Base-by-base conservation (phyloP, 2,329 filamentous ascomycete species). In the Aureobasidium sp. region DNA sequence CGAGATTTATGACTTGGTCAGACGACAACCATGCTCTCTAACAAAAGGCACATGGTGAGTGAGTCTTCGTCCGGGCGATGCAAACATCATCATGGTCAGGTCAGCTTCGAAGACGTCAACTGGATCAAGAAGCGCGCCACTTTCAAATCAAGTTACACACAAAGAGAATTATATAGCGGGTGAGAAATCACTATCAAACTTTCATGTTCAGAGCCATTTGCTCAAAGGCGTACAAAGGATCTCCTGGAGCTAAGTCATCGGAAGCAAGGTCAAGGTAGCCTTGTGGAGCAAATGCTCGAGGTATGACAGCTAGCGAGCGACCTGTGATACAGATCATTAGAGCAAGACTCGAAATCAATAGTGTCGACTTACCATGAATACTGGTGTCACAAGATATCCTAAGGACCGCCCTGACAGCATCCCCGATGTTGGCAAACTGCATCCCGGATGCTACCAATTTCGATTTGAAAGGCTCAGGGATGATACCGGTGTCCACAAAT, bases 401-500 rank as follows among this genome's bases (percentile, higher is more conserved):
- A n/a, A 67, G 37, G 5, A 68, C 63, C 3, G 68, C 68, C 13
- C 41, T 37, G 5, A 64, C 68, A 20, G 64, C 66, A 46, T 71
- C 69, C 20, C 67, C 65, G 3, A 67, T 63, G 5, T 64, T 55
- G 8, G 65, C 66, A n/a, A 68, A 69, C 20, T 66, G 61, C 23
- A 67, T 62, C 0, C 67, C 66, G 3, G 51, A 34, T 0, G 50
- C 41, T 39, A 56, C 61, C 5, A 68, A 53, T 20, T 56, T 57
- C 2, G 64, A 60, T 48, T 65, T 58, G 8, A 64, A 51, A 17
- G 65, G 62, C 6, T 64, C 51, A 20, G 68, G 64, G 12, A 69
- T 65, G 34, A 71, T 68, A 8, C 62, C 48, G 10, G 69, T 70
- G 23, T 62, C 61, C 9, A 68, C 65, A 61, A 67, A 68, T 66